Conservation (phyloP, 2,329 filamentous ascomycete species). For the Xylariaceae sp. region DNA sequence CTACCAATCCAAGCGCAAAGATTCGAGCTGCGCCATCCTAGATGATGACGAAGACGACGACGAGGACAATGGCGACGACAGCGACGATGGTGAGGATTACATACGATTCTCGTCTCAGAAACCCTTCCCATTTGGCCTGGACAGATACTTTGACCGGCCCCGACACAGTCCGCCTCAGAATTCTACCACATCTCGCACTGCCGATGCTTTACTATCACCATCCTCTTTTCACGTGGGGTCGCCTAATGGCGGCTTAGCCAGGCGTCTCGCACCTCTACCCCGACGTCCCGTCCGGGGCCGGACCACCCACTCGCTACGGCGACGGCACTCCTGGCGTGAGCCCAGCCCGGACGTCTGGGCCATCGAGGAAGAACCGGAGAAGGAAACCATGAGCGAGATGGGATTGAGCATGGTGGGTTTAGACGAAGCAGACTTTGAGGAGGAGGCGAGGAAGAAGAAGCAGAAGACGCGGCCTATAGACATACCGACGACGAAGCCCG, state of each 20-base stretch:
- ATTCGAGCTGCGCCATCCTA: slow-evolving; percentile 39
- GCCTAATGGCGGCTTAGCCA: slow-evolving; percentile 25
- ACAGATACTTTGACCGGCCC: slow-evolving; percentile 38
- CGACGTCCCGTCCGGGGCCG: slow-evolving; percentile 32
- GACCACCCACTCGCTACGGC: slow-evolving; percentile 34
- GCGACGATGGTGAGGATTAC: slow-evolving; percentile 38
- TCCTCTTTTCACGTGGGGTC: slow-evolving; percentile 32
- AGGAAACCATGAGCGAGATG: slow-evolving; percentile 44
- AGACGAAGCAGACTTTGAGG: slow-evolving; percentile 11
- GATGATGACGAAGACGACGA: slow-evolving; percentile 42
- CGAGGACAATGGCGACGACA: slow-evolving; percentile 36
- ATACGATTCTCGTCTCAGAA: slow-evolving; percentile 42
- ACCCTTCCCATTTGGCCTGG: slow-evolving; percentile 39
- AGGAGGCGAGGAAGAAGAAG: slow-evolving; percentile 8
- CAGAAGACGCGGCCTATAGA: slow-evolving; percentile 34
- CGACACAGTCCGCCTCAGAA: slow-evolving; percentile 30
- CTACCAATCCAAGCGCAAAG: slow-evolving; percentile 37
- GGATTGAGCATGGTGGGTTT: slow-evolving; percentile 33
- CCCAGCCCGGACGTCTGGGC: slow-evolving; percentile 56
- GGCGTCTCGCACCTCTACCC: slow-evolving; percentile 30
- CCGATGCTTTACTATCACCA: slow-evolving; percentile 32
- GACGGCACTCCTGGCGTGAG: slow-evolving; percentile 49
- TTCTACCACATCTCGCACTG: slow-evolving; percentile 24
- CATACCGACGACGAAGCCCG: slow-evolving; percentile 43
- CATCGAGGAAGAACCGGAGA: slow-evolving; percentile 54